Evolutionary conservation across 192 early-diverging fungal species (phyloP), one percentile per base, ranked within the genome.

Genomic region (Backusella sp.): DNA sequence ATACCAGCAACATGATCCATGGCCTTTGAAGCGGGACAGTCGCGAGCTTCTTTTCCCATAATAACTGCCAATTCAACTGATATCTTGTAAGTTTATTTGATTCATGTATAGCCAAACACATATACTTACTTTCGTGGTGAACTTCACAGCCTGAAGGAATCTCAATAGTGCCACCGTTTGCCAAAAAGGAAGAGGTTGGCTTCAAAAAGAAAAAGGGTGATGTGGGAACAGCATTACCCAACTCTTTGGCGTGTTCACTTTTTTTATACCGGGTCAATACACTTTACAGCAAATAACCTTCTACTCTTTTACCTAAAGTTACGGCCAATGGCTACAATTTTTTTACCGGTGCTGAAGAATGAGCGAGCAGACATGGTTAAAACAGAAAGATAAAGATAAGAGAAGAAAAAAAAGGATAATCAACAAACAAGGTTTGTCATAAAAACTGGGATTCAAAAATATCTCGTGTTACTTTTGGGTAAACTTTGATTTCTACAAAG

Each of bases 131-230:
- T 73, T 97, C 96, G 80, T 97, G 95, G 82, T 97, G 95, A 15
- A 97, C 93, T 44, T 88, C 85, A 73, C 87, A 88, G 11, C 91
- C 93, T 23, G 80, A 76, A 3, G 96, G 97, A 44, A 96, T 87
- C 76, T 96, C 95, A 41, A 98, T 92, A 74, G 76, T 82, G 14
- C 88, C 85, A 12, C 91, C 91, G 41, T 87, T 85, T 9, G 81
- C 62, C 42, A 96, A 82, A 78, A 91, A 95, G 30, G 94, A 94
- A 44, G 93, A 91, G 1, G 94, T 90, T 23, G 96, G 96, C 87
- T 99, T 99, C 44, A 99, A 87, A 82, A 99, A 99, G 81, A 96
- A 94, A 77, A 97, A 92, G 23, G 97, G 97, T 9, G 86, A 76
- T 46, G 82, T 92, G 0, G 97, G 97, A 23, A 97, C 93, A n/a